These are phyloP conservation scores for Pelagophyceae sp. DNA, from an alignment of 352 stramenopile species.

Conservation along the genomic window DNA sequence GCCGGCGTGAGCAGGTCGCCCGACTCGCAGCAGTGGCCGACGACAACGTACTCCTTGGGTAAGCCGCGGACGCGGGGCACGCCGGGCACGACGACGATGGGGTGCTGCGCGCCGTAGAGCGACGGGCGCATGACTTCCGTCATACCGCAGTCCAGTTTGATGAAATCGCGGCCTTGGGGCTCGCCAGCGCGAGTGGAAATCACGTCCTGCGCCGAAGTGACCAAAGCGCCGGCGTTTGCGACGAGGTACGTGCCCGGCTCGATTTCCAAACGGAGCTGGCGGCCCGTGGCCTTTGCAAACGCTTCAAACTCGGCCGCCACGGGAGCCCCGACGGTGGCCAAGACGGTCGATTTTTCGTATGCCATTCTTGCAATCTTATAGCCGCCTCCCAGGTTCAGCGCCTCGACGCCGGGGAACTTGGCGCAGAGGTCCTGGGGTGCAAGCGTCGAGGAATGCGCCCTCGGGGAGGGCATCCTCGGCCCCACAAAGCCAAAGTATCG, in stretches of 20 bases:
- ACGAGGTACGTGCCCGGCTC: slow-evolving; percentile 75
- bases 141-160: slow-evolving; percentile 76
- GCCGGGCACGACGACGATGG: slow-evolving; percentile 53
- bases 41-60: slow-evolving; percentile 56
- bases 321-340: slow-evolving; percentile 59
- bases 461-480: slow-evolving; percentile 34
- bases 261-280: slow-evolving; percentile 68
- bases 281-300: slow-evolving; percentile 45
- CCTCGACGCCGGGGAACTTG: slow-evolving; percentile 49
- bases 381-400: slow-evolving; percentile 67
- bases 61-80: neutral
- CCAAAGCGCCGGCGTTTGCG: slow-evolving; percentile 63
- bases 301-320: slow-evolving; percentile 56
- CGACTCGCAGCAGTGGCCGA: slow-evolving; percentile 77
- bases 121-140: slow-evolving; percentile 72
- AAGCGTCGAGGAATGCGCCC: too few relatives aligned
- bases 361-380: slow-evolving; percentile 74
- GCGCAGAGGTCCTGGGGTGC: slow-evolving; percentile 53
- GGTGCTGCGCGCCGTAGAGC: slow-evolving; percentile 71
- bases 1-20: slow-evolving; percentile 71
- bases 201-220: slow-evolving; percentile 65
- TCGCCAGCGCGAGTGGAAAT: slow-evolving; percentile 39
- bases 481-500: too few relatives aligned
- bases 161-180: slow-evolving; percentile 48
- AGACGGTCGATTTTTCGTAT: slow-evolving; percentile 62